Base-by-base conservation (phyloP, 306 rosid genomes). In the Castanea crenata region DNA sequence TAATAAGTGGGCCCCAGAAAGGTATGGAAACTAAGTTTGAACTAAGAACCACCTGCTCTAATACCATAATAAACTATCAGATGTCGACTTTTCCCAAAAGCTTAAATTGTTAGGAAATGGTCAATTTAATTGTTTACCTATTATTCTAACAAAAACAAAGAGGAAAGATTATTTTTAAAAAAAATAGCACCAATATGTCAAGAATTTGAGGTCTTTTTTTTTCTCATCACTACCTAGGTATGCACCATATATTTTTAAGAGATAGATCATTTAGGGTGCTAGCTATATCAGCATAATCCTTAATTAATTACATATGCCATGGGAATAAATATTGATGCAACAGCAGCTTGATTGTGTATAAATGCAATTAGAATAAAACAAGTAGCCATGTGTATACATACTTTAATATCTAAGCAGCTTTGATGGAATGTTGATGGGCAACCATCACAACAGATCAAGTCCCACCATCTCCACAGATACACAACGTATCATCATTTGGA, bases 401-500 rank as follows among this genome's bases (percentile, higher is more conserved):
- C 99, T 79, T 90, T 75, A 82, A 93, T 90, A 79, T 87, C 91
- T 88, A 95, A 87, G 82, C 99, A 95, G 84, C 88, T 87, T 77
- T 90, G 95, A 82, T 95, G 99, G 86, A 95, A 95, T 32, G 99
- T 93, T 59, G 99, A 95, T 55, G 99, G 99, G 83, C 99, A 95
- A 78, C 94, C 80, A 82, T 95, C 99, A 78, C 99, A 95, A 76
- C 99, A 95, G 80, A 91, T 89, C 88, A 95, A 86, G 82, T 93
- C 88, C 99, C 99, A 46, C 99, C 99, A 82, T 95, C 99, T 77
- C 99, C 99, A 65, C 99, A 95, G 65, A 95, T 87, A 57, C 97
- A n/a, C 97, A 71, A 95, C 20, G 99, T 87, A 83, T 95, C 99
- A 82, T 95, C 98, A 78, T 93, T 95, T 57, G 99, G 98, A 82